Conservation (phyloP, 2,329 filamentous ascomycete species). For the Neopestalotiopsis clavispora region DNA sequence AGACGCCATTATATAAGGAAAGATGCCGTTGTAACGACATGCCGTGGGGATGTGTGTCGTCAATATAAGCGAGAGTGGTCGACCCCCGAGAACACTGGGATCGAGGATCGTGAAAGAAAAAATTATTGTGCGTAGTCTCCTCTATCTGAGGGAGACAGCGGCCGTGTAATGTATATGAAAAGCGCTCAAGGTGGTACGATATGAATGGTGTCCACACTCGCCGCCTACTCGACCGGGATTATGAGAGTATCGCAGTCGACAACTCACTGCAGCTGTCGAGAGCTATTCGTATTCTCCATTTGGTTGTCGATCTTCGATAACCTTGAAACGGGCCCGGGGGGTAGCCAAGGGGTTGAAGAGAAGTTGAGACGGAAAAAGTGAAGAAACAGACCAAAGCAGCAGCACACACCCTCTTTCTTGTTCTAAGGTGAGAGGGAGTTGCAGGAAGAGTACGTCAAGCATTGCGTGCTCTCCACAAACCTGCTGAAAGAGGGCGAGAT, state of each 20-base stretch:
- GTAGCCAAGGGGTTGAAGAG: neutral
- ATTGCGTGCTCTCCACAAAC: slow-evolving; percentile 4
- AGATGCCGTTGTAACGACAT: slow-evolving; percentile 22
- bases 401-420: neutral
- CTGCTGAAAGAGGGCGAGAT: neutral
- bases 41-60: slow-evolving; percentile 17
- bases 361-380: neutral
- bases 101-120: neutral
- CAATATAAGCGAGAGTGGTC: neutral
- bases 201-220: neutral
- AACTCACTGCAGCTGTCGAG: slow-evolving; percentile 15
- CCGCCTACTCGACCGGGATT: neutral
- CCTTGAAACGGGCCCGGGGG: slow-evolving; percentile 2
- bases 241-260: neutral
- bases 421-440: neutral
- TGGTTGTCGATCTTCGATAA: neutral
- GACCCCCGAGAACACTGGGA: neutral
- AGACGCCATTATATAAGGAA: slow-evolving; percentile 39
- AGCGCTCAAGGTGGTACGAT: neutral
- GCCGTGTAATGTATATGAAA: neutral
- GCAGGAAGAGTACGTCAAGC: slow-evolving; percentile 13
- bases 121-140: neutral
- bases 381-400: neutral
- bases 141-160: slow-evolving; percentile 1
- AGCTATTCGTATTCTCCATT: slow-evolving; percentile 9